Conservation (phyloP, 192 early-diverging fungal genomes). For the Physocladia obscura region DNA sequence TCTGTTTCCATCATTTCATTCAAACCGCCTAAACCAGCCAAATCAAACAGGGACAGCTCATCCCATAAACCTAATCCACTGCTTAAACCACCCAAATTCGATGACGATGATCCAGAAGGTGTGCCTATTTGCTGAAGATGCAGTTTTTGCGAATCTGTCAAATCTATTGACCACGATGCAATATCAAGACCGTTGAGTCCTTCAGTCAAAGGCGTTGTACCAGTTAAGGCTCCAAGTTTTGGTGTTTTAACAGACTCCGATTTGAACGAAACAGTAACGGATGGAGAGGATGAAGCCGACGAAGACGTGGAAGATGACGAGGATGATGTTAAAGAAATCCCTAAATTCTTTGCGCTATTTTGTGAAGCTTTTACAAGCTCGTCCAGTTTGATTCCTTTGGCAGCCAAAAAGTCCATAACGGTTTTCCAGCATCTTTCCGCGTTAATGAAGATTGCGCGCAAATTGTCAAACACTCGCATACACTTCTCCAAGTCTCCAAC, state of each 20-base stretch:
- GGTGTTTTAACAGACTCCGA: no score
- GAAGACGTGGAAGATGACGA: no score
- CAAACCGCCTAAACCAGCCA: constrained; percentile 15
- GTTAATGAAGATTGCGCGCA: constrained; percentile 7
- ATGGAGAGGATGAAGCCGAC: neutral
- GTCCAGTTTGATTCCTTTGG: constrained; percentile 10
- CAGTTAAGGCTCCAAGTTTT: no score
- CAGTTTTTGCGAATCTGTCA: neutral
- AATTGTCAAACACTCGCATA: constrained; percentile 21
- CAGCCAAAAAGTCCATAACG: constrained; percentile 8
- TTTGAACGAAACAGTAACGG: neutral
- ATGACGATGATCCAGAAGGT: neutral
- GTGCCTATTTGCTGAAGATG: neutral
- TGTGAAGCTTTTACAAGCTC: neutral
- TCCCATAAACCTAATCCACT: constrained; percentile 2
- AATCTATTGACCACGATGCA: no score
- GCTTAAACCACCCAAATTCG: neutral
- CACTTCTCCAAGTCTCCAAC: constrained; percentile 9
- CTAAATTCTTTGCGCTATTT: neutral
- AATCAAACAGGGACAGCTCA: constrained; percentile 11
- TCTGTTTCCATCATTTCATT: neutral
- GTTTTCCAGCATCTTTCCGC: constrained; percentile 17
- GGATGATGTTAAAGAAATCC: no score
- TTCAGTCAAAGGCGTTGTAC: neutral
- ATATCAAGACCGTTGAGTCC: no score